Evolutionary conservation across 495 filamentous ascomycete species (phyloP).

Genomic region (Platismatia glauca): DNA sequence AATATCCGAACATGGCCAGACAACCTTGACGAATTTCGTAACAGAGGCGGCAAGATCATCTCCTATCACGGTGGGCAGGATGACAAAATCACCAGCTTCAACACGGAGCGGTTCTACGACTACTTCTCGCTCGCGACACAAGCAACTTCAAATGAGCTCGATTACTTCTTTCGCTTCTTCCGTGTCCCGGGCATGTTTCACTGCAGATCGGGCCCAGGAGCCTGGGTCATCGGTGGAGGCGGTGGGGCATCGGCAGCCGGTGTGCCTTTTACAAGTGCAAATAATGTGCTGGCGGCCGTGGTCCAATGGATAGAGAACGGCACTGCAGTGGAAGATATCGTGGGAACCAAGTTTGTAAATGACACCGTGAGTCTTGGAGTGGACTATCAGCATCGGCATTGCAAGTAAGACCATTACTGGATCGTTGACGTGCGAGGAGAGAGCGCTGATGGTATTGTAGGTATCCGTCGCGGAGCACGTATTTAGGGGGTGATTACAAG

Average conservation of each 20-base stretch:
- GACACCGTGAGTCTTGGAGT: constrained; percentile 30
- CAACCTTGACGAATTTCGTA: constrained; percentile 37
- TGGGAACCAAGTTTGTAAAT: constrained; percentile 44
- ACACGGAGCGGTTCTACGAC: constrained; percentile 38
- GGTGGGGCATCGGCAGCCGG: constrained; percentile 25
- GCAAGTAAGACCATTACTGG: constrained; percentile 25
- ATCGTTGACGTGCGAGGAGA: not conserved
- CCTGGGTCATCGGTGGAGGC: constrained; percentile 44
- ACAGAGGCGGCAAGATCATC: constrained; percentile 41
- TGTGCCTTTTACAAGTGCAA: constrained; percentile 27
- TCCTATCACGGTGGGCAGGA: constrained; percentile 44
- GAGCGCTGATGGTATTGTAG: constrained; percentile 26
- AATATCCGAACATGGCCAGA: constrained; percentile 43
- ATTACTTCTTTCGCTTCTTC: constrained; percentile 55
- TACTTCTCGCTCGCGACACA: constrained; percentile 40
- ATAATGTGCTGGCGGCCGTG: constrained; percentile 47
- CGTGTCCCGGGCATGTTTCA: constrained; percentile 49
- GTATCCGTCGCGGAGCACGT: constrained; percentile 13
- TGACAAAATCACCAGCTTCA: constrained; percentile 36
- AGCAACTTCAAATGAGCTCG: constrained; percentile 33
- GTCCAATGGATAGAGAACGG: constrained; percentile 55
- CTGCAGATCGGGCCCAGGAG: constrained; percentile 44
- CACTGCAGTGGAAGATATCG: constrained; percentile 43
- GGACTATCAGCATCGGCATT: constrained; percentile 31
- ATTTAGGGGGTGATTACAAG: not conserved